Percentiles rank a stretch among this genome's conserved stretches.
Evolutionary conservation across 139 green algal species (phyloP).

Genomic region (Chlamydomonas schloesseri): DNA sequence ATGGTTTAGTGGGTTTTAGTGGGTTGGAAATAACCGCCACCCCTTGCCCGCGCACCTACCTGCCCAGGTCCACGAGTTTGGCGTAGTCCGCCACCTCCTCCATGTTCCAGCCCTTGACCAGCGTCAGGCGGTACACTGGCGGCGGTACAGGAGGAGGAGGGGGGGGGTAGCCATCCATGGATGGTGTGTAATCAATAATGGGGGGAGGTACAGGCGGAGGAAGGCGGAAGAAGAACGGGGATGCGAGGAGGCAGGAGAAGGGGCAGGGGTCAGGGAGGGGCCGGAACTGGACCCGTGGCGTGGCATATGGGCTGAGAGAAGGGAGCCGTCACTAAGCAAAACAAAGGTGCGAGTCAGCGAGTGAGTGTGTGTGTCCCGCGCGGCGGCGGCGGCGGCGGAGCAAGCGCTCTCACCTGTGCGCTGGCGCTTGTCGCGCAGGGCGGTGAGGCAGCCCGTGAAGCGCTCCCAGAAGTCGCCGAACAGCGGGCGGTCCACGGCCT

Average conservation of each 20-base stretch:
- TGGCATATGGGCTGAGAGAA: too few relatives aligned
- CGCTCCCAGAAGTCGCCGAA: constrained; percentile 89
- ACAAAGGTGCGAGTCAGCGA: too few relatives aligned
- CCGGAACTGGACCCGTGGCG: too few relatives aligned
- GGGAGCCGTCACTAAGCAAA: too few relatives aligned
- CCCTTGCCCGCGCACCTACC: too few relatives aligned
- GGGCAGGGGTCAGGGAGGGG: too few relatives aligned
- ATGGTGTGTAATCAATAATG: too few relatives aligned
- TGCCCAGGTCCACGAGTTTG: constrained; percentile 50
- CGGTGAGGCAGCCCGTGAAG: constrained; percentile 76
- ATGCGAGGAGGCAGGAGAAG: too few relatives aligned
- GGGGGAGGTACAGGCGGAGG: too few relatives aligned
- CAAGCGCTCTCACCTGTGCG: constrained; percentile 67
- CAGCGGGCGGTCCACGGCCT: constrained; percentile 85
- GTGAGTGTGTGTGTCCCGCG: too few relatives aligned
- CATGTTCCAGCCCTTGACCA: constrained; percentile 89
- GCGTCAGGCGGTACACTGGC: constrained; percentile 70
- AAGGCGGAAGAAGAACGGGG: too few relatives aligned
- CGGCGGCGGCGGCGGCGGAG: too few relatives aligned
- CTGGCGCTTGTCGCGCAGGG: constrained; percentile 75
- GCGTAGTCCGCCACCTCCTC: constrained; percentile 78
- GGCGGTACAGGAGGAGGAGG: background rate
- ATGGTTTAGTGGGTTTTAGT: background rate
- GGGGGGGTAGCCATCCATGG: background rate
- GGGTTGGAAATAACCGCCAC: background rate